A percentile compares a stretch with the other conserved stretches of the same genome.
Conservation (phyloP, 768 basidiomycete species). For the Boletus vermiculosoides region DNA sequence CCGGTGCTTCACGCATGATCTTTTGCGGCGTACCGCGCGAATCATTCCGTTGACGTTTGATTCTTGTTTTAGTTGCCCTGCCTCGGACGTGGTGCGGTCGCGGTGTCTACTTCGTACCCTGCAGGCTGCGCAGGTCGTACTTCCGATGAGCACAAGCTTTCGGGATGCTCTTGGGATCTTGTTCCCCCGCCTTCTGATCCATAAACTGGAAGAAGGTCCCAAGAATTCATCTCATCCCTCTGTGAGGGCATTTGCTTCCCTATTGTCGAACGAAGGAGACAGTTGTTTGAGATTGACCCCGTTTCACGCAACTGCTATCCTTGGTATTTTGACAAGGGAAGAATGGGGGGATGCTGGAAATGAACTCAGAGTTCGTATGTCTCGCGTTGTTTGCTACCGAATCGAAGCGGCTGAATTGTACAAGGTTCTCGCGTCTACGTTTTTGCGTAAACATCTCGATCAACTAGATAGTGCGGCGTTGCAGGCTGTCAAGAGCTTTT, state of each 20-base stretch:
- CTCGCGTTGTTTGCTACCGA: background rate
- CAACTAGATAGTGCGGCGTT: constrained; percentile 28
- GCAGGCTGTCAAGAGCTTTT: constrained; percentile 20
- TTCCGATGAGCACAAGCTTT: constrained; percentile 24
- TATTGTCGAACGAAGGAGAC: constrained; percentile 28
- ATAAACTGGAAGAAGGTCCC: constrained; percentile 45
- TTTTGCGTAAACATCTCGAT: constrained; percentile 33
- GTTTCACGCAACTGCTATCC: constrained; percentile 32
- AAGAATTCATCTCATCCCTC: constrained; percentile 21
- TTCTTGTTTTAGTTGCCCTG: constrained; percentile 39
- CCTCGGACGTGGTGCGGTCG: constrained; percentile 34
- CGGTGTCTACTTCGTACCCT: constrained; percentile 43
- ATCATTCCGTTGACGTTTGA: constrained; percentile 42
- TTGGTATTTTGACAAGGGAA: constrained; percentile 41
- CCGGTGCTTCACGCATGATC: constrained; percentile 50
- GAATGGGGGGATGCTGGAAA: constrained; percentile 36
- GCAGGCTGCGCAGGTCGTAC: constrained; percentile 27
- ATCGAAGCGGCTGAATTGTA: constrained; percentile 8
- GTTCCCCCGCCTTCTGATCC: constrained; percentile 25
- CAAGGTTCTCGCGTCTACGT: constrained; percentile 26
- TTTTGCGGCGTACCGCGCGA: constrained; percentile 42
- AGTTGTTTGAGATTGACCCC: constrained; percentile 32
- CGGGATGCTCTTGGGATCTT: constrained; percentile 34
- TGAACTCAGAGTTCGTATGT: constrained; percentile 33
- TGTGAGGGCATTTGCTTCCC: constrained; percentile 14